Percentiles rank a stretch among this genome's conserved stretches.
Conservation (phyloP, 2,329 filamentous ascomycete species). For the Ustulina deusta region DNA sequence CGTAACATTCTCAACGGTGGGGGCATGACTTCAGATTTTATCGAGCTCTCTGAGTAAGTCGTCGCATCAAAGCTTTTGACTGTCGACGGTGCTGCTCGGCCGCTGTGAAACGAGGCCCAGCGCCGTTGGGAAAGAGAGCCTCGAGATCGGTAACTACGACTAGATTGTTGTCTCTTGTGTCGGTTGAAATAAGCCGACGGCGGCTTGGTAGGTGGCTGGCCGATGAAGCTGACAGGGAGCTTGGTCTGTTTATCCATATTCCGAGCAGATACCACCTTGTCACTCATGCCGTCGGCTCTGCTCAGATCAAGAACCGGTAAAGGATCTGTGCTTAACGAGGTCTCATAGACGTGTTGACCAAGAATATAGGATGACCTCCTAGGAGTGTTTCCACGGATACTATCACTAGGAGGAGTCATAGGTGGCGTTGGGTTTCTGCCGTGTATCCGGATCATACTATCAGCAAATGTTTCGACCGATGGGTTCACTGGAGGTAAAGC, state of each 20-base stretch:
- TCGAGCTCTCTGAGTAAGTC: conserved; percentile 65
- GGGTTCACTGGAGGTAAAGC: conserved; percentile 58
- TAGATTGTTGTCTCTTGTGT: conserved; percentile 62
- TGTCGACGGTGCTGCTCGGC: conserved; percentile 62
- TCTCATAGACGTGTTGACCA: conserved; percentile 58
- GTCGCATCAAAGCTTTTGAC: conserved; percentile 72
- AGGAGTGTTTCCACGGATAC: conserved; percentile 55
- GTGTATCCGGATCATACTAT: conserved; percentile 62
- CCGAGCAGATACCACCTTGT: conserved; percentile 49
- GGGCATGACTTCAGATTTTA: conserved; percentile 60
- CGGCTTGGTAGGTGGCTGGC: conserved; percentile 50
- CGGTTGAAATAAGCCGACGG: conserved; percentile 52
- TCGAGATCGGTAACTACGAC: conserved; percentile 61
- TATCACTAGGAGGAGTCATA: conserved; percentile 67
- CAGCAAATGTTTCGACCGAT: conserved; percentile 66
- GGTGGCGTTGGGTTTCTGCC: conserved; percentile 69
- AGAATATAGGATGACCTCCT: conserved; percentile 68
- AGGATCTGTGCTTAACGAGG: conserved; percentile 54
- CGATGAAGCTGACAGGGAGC: conserved; percentile 47
- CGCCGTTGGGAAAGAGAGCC: conserved; percentile 66
- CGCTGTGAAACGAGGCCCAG: conserved; percentile 71
- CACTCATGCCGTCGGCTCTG: conserved; percentile 50
- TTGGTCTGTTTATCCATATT: conserved; percentile 51
- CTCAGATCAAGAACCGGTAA: conserved; percentile 60
- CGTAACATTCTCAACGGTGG: conserved; percentile 73